Base-by-base conservation (phyloP, 352 stramenopile genomes). In the Pythium dissotocum region DNA sequence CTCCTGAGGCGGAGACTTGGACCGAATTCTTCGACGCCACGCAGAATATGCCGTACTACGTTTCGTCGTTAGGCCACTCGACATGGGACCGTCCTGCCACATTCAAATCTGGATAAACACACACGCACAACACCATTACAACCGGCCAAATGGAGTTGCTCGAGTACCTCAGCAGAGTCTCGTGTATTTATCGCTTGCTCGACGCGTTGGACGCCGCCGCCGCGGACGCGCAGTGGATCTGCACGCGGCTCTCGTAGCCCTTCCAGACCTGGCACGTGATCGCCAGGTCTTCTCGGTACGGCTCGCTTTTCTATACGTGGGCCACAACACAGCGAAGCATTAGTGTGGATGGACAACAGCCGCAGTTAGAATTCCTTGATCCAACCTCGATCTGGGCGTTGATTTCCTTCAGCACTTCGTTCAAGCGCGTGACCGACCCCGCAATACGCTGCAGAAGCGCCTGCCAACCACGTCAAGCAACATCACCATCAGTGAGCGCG, bases 391-490 rank as follows among this genome's bases (percentile, higher is more conserved):
- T 87, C 77, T 93, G 84, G 1, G 71, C 76, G 73, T 95, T 95
- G 60, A 95, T 93, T 49, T 95, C 87, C 67, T 91, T 92, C 32
- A 95, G 55, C 4, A 95, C 85, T 38, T 95, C 85, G 58, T 93
- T 88, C 36, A 95, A 65, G 7, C 87, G 87, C 51, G 78, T 80
- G 8, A 95, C 85, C 0, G 87, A 95, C 28, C 85, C 83, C 4
- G 82, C 78, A 57, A 95, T 93, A 38, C 87, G 85, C 75, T 91
- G 80, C 28, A 95, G 70, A 36, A 95, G 74, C 32, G 82, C 87
- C 77, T 87, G 46, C 14, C 46, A 30, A 32, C 18, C 46, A 32
- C 46, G 46, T 30, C 9, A 2, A 26, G 16, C 10, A 36, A 13
- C 13, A 13, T 0, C 26, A 49, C 0, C 32, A 13, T 42, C n/a